Evolutionary conservation across 2,329 filamentous ascomycete species (phyloP), one percentile per base, ranked within the genome.

Genomic region (Chaetomiaceae sp.): DNA sequence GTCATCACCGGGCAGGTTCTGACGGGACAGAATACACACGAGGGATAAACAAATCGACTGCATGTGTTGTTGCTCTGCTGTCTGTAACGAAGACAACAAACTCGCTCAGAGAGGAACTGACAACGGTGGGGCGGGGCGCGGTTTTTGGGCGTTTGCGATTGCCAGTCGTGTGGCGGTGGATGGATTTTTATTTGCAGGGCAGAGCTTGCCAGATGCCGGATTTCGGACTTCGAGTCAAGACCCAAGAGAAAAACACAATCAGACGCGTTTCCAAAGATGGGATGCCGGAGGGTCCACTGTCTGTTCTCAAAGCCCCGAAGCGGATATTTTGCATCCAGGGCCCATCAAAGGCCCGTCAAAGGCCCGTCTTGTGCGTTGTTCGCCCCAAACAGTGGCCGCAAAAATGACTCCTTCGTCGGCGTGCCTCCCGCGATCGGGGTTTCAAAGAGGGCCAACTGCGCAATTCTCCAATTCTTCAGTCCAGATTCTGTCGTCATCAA

Each of bases 401-500:
- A 9, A 51, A 54, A 49, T 56, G 48, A 48, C 48, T 54, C 45
- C 49, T 33, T n/a, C 3, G 12, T 41, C 31, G 13, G 27, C 30
- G 23, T n/a, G 21, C 30, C 23, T 16, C 49, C 44, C 43, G 35
- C 39, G 20, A 44, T 44, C 21, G 48, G 38, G 48, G 30, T 31
- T 50, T 53, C 35, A 30, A 48, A 38, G 40, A 19, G 21, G 7
- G 9, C 20, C 17, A 43, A 45, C 16, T 33, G 9, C 20, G 5
- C 19, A 8, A 5, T n/a, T n/a, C n/a, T n/a, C 10, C 10, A 44
- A 49, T 45, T 39, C 40, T 38, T 23, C 25, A 44, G 27, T 47
- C 44, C 33, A 47, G 48, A 51, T 16, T 39, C 35, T 56, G 42
- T 54, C 55, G 51, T 57, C 52, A 57, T 53, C 43, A 17, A n/a